phyloP scores from a whole-genome alignment of 148 eudicot species.

The Suaeda aralocaspica region DNA sequence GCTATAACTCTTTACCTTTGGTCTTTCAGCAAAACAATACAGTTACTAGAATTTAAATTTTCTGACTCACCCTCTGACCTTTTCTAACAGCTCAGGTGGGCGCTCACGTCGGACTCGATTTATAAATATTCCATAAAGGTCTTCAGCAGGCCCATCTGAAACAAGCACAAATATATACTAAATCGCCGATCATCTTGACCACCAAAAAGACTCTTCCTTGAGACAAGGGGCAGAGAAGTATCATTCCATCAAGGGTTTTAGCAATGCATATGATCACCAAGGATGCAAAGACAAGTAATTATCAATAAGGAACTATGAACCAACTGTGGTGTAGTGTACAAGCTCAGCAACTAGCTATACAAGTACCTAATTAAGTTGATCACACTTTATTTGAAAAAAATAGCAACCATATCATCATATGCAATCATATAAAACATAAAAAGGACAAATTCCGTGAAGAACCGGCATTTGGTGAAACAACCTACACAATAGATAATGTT shows the following conservation, averaged over 20 bases:
- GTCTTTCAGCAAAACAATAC: not conserved
- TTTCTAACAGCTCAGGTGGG: slow-evolving; percentile 76
- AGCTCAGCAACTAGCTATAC: not conserved
- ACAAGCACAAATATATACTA: not conserved
- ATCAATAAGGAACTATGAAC: not conserved
- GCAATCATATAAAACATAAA: slow-evolving; percentile 9
- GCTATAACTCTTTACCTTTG: not conserved
- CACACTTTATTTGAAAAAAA: not conserved
- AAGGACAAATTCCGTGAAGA: not conserved
- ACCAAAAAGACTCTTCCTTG: slow-evolving; percentile 1
- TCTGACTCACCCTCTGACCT: slow-evolving; percentile 77
- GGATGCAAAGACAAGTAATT: not conserved
- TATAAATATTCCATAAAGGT: slow-evolving; percentile 95
- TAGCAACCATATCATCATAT: not conserved
- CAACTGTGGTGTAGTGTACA: too few species aligned
- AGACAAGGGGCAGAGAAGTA: not conserved
- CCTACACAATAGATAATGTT: not conserved
- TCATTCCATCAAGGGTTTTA: not conserved
- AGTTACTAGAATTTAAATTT: not conserved
- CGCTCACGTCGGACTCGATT: slow-evolving; percentile 90
- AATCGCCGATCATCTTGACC: not conserved
- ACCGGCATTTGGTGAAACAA: not conserved
- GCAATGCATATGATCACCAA: not conserved
- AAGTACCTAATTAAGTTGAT: not conserved
- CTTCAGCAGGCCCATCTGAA: slow-evolving; percentile 98